Evolutionary conservation across 306 rosid species (phyloP).

Genomic region (Datisca glomerata): DNA sequence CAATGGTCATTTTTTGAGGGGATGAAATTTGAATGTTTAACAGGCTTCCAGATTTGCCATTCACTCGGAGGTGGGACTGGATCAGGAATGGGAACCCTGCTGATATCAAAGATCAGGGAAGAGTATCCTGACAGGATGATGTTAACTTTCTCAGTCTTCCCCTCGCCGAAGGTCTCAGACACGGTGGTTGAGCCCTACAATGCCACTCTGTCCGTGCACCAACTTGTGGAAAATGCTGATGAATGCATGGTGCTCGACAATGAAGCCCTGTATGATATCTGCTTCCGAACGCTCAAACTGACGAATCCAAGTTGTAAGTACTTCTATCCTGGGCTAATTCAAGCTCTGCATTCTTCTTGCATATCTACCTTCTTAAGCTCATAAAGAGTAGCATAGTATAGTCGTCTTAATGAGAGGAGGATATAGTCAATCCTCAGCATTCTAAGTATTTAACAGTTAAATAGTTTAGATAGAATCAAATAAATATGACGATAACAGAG

Average conservation of each 20-base stretch:
- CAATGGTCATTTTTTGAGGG: too few species aligned
- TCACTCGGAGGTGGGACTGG: slow-evolving; percentile 96
- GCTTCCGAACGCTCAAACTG: slow-evolving; percentile 89
- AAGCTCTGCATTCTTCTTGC: too few species aligned
- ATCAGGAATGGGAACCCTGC: slow-evolving; percentile 83
- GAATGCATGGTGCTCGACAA: slow-evolving; percentile 90
- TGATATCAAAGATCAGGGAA: slow-evolving; percentile 90
- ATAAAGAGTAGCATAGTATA: too few species aligned
- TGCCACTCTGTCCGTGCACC: slow-evolving; percentile 84
- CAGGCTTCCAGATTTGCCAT: slow-evolving; percentile 89
- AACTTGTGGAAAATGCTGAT: slow-evolving; percentile 78
- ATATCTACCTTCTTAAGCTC: too few species aligned
- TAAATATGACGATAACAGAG: too few species aligned
- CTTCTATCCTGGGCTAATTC: too few species aligned
- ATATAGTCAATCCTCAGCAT: too few species aligned
- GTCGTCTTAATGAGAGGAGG: too few species aligned
- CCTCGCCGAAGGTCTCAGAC: slow-evolving; percentile 80
- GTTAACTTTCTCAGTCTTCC: slow-evolving; percentile 87
- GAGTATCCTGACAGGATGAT: slow-evolving; percentile 92
- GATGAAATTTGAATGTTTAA: too few species aligned
- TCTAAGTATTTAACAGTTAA: too few species aligned
- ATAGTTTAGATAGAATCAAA: too few species aligned
- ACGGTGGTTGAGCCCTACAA: slow-evolving; percentile 91
- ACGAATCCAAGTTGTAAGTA: slow-evolving; percentile 82
- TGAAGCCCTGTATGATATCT: slow-evolving; percentile 85